phyloP scores from a whole-genome alignment of 2,329 filamentous ascomycete genomes.

The Drechslerella stenobrocha region DNA sequence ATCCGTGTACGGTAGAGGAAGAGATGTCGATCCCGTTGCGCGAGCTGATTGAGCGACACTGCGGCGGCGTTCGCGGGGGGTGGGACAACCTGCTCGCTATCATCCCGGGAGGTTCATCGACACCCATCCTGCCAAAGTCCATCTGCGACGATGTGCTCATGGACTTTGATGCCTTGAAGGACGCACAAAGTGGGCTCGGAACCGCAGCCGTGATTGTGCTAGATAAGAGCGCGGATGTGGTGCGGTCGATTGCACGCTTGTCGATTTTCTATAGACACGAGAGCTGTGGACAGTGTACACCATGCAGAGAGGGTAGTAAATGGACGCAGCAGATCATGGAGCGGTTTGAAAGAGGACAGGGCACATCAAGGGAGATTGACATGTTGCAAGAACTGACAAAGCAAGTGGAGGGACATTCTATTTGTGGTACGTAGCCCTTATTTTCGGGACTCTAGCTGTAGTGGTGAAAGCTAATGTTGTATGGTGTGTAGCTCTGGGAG shows the following conservation, averaged over 20 bases:
- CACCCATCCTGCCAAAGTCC: conserved; percentile 85
- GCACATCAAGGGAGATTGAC: conserved; percentile 89
- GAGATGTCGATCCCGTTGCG: conserved; percentile 98
- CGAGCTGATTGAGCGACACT: conserved; percentile 97
- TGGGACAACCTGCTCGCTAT: conserved; percentile 97
- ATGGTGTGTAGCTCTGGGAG: conserved; percentile 70
- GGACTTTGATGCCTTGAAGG: conserved; percentile 98
- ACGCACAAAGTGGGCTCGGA: conserved; percentile 93
- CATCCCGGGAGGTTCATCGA: conserved; percentile 95
- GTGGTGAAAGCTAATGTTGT: conserved; percentile 53
- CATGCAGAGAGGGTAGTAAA: conserved; percentile 98
- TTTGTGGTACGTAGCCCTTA: conserved; percentile 72
- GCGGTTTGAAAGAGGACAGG: conserved; percentile 89
- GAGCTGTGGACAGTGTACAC: conserved; percentile 96
- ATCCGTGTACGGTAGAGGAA: conserved; percentile 96
- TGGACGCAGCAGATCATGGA: conserved; percentile 99
- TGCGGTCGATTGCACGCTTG: conserved; percentile 88
- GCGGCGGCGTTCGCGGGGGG: conserved; percentile 90
- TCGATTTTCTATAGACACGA: conserved; percentile 98
- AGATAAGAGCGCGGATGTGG: conserved; percentile 96
- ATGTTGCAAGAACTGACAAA: conserved; percentile 99
- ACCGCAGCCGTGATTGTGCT: conserved; percentile 98
- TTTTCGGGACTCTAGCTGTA: not conserved
- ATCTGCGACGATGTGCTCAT: conserved; percentile 95
- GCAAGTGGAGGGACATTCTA: conserved; percentile 98